phyloP scores from a whole-genome alignment of 352 stramenopile genomes.

The Phytophthora rubi region DNA sequence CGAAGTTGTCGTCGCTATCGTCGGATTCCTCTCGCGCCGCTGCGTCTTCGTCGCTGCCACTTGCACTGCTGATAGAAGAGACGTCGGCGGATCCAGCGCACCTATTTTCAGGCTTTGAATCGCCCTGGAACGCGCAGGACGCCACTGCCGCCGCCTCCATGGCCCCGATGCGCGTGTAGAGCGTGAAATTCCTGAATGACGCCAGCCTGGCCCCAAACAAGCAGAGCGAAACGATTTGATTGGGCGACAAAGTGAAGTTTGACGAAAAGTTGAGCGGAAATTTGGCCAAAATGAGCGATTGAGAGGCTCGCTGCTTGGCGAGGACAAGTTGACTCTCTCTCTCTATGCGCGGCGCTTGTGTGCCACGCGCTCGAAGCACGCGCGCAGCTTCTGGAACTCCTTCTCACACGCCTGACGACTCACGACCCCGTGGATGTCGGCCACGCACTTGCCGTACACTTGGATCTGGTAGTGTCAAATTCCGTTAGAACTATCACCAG shows the following conservation, averaged over 20 bases:
- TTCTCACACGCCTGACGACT: constrained; percentile 60
- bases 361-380: constrained; percentile 63
- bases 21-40: constrained; percentile 15
- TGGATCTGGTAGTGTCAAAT: constrained; percentile 54
- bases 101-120: constrained; percentile 1
- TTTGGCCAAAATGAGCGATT: neutral
- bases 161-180: constrained; percentile 16
- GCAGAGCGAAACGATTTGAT: constrained; percentile 7
- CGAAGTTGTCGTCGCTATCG: constrained; percentile 30
- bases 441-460: constrained; percentile 82
- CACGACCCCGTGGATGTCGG: constrained; percentile 61
- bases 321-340: neutral
- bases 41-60: constrained; percentile 16
- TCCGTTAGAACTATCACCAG: neutral
- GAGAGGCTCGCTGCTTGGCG: neutral
- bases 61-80: constrained; percentile 23
- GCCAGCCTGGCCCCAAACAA: neutral
- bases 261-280: neutral
- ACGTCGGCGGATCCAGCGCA: neutral
- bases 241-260: constrained; percentile 23
- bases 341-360: constrained; percentile 45
- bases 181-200: constrained; percentile 37
- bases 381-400: constrained; percentile 78
- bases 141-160: constrained; percentile 26
- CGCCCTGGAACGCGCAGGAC: constrained; percentile 11